Evolutionary conservation across 1,284 basidiomycete genomes (phyloP).

Genomic region (Tetrapyrgos nigripes): DNA sequence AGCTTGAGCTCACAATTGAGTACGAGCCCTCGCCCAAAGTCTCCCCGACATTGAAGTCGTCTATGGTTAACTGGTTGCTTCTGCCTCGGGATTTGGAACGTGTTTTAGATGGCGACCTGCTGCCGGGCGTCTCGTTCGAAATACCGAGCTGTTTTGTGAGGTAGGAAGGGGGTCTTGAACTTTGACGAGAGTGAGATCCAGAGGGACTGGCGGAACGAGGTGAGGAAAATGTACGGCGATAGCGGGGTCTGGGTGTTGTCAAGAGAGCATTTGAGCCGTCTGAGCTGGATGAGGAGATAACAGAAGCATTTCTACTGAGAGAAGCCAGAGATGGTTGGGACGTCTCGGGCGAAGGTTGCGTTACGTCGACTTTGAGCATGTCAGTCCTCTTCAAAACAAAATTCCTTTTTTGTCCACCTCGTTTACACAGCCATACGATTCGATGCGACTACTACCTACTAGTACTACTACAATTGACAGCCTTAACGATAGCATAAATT

Average conservation of each 20-base stretch:
- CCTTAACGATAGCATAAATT: background rate
- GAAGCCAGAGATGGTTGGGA: conserved; percentile 57
- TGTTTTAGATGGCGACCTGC: conserved; percentile 29
- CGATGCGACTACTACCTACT: too few relatives aligned
- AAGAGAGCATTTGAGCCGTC: conserved; percentile 51
- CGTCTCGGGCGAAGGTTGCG: conserved; percentile 43
- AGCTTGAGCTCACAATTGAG: conserved; percentile 62
- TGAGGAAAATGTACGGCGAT: conserved; percentile 69
- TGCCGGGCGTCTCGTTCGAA: conserved; percentile 39
- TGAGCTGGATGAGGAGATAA: conserved; percentile 75
- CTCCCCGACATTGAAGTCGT: conserved; percentile 75
- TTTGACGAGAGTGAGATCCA: conserved; percentile 48
- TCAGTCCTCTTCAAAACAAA: conserved; percentile 11
- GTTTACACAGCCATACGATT: background rate
- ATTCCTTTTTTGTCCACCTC: background rate
- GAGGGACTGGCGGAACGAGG: conserved; percentile 64
- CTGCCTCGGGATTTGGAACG: conserved; percentile 47
- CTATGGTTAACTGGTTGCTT: conserved; percentile 52
- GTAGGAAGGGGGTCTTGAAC: conserved; percentile 60
- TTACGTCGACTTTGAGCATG: conserved; percentile 48
- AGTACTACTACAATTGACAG: too few relatives aligned
- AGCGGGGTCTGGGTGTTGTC: conserved; percentile 57
- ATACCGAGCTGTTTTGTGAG: conserved; percentile 64
- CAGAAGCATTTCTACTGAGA: conserved; percentile 77
- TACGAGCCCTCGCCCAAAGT: conserved; percentile 82